A percentile compares a stretch with the other conserved stretches of the same genome.
Conservation (phyloP, 2,329 filamentous ascomycete genomes). For the Cladosporium cucumerinum region DNA sequence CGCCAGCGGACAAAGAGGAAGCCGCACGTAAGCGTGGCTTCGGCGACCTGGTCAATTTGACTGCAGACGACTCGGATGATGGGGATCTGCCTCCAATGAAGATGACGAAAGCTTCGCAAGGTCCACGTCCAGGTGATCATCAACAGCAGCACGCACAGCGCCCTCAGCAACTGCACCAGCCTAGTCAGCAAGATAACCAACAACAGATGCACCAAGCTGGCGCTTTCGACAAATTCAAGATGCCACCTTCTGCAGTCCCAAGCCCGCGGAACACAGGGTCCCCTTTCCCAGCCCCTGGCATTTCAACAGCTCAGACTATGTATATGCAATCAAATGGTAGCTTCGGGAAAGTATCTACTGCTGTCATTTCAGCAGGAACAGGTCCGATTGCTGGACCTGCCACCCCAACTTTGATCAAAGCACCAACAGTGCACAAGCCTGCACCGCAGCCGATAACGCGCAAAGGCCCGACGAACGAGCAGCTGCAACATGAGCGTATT, state of each 20-base stretch:
- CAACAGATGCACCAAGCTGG: background rate
- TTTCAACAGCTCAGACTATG: background rate
- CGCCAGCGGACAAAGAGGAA: constrained; percentile 51
- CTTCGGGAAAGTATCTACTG: background rate
- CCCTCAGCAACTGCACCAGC: background rate
- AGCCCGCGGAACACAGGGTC: background rate
- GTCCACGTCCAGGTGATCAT: background rate
- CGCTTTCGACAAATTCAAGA: background rate
- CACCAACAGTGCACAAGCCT: background rate
- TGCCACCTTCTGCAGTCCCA: background rate
- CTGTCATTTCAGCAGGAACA: background rate
- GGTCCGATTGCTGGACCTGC: background rate
- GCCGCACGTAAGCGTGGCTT: constrained; percentile 55
- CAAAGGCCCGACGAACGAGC: constrained; percentile 29
- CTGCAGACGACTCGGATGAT: constrained; percentile 38
- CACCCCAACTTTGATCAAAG: background rate
- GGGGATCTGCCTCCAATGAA: constrained; percentile 45
- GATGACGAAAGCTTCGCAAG: constrained; percentile 29
- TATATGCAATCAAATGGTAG: constrained; percentile 9
- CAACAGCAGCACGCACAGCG: background rate
- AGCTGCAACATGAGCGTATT: constrained; percentile 29
- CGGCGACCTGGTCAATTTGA: constrained; percentile 53
- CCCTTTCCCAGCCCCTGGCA: background rate
- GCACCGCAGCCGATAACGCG: constrained; percentile 18
- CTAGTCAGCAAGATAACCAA: background rate